These are phyloP conservation scores for Chaetomium fimeti DNA, from an alignment of 495 filamentous ascomycete genomes.

Conservation along the genomic window DNA sequence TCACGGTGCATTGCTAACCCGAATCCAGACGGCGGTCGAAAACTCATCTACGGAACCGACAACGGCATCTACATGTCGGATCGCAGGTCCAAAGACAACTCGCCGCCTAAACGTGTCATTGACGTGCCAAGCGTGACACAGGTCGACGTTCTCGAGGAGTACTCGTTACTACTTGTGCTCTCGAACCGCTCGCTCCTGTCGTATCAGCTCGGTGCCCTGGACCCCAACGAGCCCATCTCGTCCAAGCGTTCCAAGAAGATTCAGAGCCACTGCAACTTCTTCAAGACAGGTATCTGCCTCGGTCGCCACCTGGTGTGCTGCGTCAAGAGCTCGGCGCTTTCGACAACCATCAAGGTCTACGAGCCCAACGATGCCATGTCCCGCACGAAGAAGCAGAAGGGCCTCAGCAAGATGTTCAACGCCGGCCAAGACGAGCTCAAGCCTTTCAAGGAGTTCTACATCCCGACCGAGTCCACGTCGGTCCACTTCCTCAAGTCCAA, in stretches of 20 bases:
- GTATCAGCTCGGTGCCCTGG: conserved; percentile 77
- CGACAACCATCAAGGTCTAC: conserved; percentile 94
- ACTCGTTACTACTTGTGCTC: conserved; percentile 85
- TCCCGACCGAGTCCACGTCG: conserved; percentile 91
- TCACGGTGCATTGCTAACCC: neutral
- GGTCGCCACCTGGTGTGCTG: conserved; percentile 93
- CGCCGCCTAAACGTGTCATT: conserved; percentile 76
- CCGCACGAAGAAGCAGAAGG: conserved; percentile 85
- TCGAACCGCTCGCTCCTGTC: conserved; percentile 88
- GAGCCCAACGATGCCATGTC: conserved; percentile 91
- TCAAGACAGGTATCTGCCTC: conserved; percentile 93
- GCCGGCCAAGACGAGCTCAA: conserved; percentile 90
- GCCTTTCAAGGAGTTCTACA: conserved; percentile 99
- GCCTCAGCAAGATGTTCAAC: conserved; percentile 91
- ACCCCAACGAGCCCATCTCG: conserved; percentile 73
- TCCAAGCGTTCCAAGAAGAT: conserved; percentile 95
- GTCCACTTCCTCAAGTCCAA: conserved; percentile 97
- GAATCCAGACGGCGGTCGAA: conserved; percentile 77
- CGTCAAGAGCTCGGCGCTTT: conserved; percentile 85
- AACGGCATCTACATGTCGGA: conserved; percentile 89
- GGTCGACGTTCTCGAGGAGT: conserved; percentile 94
- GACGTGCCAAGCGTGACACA: conserved; percentile 88
- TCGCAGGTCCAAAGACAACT: conserved; percentile 78
- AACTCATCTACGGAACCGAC: conserved; percentile 91
- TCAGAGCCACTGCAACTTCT: conserved; percentile 94